Evolutionary conservation across 176 grass and related monocot genomes (phyloP).

Genomic region (Oryza glaberrima): DNA sequence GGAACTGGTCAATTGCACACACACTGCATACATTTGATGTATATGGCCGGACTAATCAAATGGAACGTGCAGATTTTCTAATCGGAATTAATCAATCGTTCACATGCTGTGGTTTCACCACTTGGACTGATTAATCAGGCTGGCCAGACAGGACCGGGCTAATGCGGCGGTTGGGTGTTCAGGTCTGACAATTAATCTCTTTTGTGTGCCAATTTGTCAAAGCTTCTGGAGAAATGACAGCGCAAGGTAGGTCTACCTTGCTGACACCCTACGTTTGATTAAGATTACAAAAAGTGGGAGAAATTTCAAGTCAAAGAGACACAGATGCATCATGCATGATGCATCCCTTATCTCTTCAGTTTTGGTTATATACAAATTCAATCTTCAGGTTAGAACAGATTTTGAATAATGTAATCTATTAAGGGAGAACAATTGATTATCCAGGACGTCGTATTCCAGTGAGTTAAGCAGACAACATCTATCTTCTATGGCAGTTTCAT

Average conservation of each 20-base stretch:
- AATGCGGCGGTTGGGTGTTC: slow-evolving; percentile 34
- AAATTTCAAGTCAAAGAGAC: slow-evolving; percentile 6
- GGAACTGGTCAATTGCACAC: neutral
- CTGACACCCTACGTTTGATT: slow-evolving; percentile 2
- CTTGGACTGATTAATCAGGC: neutral
- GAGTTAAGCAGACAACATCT: slow-evolving; percentile 30
- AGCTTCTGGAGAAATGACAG: slow-evolving; percentile 10
- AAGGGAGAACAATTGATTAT: neutral
- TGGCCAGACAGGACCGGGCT: neutral
- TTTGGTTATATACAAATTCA: neutral
- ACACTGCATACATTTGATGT: neutral
- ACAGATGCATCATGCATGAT: neutral
- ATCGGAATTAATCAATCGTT: slow-evolving; percentile 3
- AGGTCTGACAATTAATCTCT: slow-evolving; percentile 37
- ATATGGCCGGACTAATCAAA: slow-evolving; percentile 18
- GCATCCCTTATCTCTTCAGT: neutral
- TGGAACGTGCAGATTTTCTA: neutral
- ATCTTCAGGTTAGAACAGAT: neutral
- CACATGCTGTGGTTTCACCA: neutral
- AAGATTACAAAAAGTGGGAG: neutral
- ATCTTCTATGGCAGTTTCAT: neutral
- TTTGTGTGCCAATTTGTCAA: neutral
- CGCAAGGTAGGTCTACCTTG: slow-evolving; percentile 24
- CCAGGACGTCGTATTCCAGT: slow-evolving; percentile 8
- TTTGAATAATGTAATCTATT: neutral